phyloP scores from a whole-genome alignment of 176 grass and related monocot species.

The Avena insularis region DNA sequence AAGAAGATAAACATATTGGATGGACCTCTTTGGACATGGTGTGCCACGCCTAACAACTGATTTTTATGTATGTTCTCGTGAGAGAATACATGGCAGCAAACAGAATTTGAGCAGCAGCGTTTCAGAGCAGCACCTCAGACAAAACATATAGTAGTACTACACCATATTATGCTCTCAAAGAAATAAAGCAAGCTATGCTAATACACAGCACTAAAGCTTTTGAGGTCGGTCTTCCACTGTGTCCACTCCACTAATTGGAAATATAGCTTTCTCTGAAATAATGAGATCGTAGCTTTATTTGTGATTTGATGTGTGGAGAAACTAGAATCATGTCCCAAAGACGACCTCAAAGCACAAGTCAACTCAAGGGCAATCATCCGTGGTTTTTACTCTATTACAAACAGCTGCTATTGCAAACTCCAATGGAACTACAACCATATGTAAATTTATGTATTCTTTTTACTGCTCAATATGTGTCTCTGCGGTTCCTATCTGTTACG shows the following conservation, averaged over 20 bases:
- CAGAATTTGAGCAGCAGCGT: neutral
- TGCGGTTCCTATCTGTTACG: conserved; percentile 3
- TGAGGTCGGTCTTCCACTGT: neutral
- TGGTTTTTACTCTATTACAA: neutral
- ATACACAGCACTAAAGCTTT: neutral
- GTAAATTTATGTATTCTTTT: neutral
- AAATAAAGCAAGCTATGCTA: neutral
- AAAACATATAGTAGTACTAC: neutral
- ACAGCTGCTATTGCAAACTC: neutral
- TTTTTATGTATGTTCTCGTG: neutral
- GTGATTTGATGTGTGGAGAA: conserved; percentile 18
- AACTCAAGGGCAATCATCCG: neutral
- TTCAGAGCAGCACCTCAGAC: neutral
- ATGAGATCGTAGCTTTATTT: conserved; percentile 12
- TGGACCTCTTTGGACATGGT: neutral
- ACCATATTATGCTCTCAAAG: neutral
- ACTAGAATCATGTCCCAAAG: conserved; percentile 18
- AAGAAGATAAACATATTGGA: neutral
- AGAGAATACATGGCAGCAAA: neutral
- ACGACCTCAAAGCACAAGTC: neutral
- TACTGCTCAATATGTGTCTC: neutral
- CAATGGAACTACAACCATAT: neutral
- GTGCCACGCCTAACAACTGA: neutral
- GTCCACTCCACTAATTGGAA: neutral
- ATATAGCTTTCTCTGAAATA: neutral